phyloP scores from a whole-genome alignment of 495 filamentous ascomycete species.

The Lophiotrema nucula region DNA sequence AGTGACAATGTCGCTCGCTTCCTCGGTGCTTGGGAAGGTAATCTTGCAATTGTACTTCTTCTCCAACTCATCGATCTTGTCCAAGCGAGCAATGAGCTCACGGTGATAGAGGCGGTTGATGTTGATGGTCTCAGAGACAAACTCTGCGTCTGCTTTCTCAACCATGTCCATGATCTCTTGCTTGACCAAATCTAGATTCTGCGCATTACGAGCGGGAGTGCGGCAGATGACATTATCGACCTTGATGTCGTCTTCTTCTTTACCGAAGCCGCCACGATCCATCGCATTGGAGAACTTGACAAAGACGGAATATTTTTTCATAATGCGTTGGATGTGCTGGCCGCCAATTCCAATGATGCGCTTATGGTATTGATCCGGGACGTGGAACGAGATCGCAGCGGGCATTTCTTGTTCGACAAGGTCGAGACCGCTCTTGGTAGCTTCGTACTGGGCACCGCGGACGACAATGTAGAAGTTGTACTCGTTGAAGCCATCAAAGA shows the following conservation, averaged over 20 bases:
- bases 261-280: slow-evolving; percentile 91
- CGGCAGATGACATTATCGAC: slow-evolving; percentile 99
- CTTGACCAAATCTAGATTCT: slow-evolving; percentile 95
- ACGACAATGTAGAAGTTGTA: slow-evolving; percentile 99
- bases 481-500: slow-evolving; percentile 98
- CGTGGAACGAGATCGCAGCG: slow-evolving; percentile 97
- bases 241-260: slow-evolving; percentile 95
- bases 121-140: slow-evolving; percentile 85
- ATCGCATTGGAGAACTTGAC: slow-evolving; percentile 99
- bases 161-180: slow-evolving; percentile 99
- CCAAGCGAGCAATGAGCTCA: slow-evolving; percentile 80
- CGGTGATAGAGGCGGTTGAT: slow-evolving; percentile 95
- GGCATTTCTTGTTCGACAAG: slow-evolving; percentile 99
- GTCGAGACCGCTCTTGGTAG: slow-evolving; percentile 84
- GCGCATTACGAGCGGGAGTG: slow-evolving; percentile 93
- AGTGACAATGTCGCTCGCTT: slow-evolving; percentile 92
- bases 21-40: slow-evolving; percentile 93
- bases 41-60: slow-evolving; percentile 99
- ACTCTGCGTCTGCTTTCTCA: slow-evolving; percentile 94
- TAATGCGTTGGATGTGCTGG: slow-evolving; percentile 98
- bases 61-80: slow-evolving; percentile 89
- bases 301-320: slow-evolving; percentile 99
- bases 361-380: slow-evolving; percentile 99
- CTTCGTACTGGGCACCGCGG: slow-evolving; percentile 83
- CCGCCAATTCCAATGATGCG: slow-evolving; percentile 98